phyloP scores from a whole-genome alignment of 2,329 filamentous ascomycete genomes.

The Annulohypoxylon truncatum region DNA sequence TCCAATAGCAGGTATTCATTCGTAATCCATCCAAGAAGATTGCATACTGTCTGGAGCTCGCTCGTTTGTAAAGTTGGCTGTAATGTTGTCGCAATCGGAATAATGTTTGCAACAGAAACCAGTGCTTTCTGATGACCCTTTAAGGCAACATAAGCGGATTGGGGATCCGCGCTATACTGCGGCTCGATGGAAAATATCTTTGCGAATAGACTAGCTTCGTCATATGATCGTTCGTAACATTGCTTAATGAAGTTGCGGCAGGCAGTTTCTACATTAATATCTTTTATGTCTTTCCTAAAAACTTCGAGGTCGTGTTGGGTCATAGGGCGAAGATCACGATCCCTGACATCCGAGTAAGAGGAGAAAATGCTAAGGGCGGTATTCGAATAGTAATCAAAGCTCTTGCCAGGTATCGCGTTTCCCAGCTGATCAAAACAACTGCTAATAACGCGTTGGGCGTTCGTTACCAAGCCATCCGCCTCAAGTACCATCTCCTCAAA shows the following conservation, averaged over 20 bases:
- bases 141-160: slow-evolving; percentile 64
- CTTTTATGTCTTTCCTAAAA: slow-evolving; percentile 65
- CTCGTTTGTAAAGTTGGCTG: slow-evolving; percentile 61
- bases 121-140: slow-evolving; percentile 63
- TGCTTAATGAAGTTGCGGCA: slow-evolving; percentile 70
- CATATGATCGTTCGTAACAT: slow-evolving; percentile 67
- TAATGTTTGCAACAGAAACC: slow-evolving; percentile 65
- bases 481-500: slow-evolving; percentile 69
- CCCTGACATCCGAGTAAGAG: slow-evolving; percentile 64
- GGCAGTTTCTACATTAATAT: slow-evolving; percentile 63
- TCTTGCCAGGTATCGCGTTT: slow-evolving; percentile 57
- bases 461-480: slow-evolving; percentile 66
- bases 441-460: slow-evolving; percentile 64
- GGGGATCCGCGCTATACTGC: slow-evolving; percentile 60
- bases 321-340: slow-evolving; percentile 64
- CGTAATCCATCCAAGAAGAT: slow-evolving; percentile 67
- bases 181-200: slow-evolving; percentile 68
- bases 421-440: slow-evolving; percentile 66
- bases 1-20: slow-evolving; percentile 68
- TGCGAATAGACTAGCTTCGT: slow-evolving; percentile 64
- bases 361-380: slow-evolving; percentile 66
- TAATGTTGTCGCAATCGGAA: slow-evolving; percentile 62
- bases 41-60: slow-evolving; percentile 64
- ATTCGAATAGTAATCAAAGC: slow-evolving; percentile 64
- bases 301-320: slow-evolving; percentile 65